Evolutionary conservation across 176 grass and related monocot genomes (phyloP), one percentile per base, ranked within the genome.

Genomic region (Ensete glaucum): DNA sequence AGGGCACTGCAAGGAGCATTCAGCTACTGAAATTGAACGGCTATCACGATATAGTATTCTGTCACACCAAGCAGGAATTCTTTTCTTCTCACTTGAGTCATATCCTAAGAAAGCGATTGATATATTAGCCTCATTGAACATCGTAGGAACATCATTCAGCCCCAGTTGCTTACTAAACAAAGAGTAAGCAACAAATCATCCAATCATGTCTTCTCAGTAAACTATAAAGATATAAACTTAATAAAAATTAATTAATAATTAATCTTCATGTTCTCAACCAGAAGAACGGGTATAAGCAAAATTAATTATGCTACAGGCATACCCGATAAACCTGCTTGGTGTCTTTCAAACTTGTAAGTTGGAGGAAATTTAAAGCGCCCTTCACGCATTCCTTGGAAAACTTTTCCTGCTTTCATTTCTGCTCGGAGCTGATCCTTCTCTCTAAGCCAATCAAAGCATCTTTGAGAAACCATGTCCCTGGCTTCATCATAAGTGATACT

Each of bases 331-430:
- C 93, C 93, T 82, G 87, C 85, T 63, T 80, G 64, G 17, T 92
- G 77, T 69, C 86, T 92, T 78, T 92, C 88, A 79, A 96, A 96
- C 85, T 92, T 96, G 81, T 96, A 96, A 64, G 93, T 96, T 26
- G 93, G 93, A 79, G 93, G 89, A 82, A 96, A 96, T 85, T 92
- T 90, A 83, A 96, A 90, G 29, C 90, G 83, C 14, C 83, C 93
- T 85, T 96, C 93, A 78, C 93, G 83, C 89, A 96, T 96, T 78
- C 93, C 93, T 86, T 96, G 93, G 85, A 96, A 96, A 19, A 96
- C 89, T 73, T 89, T 92, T 67, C 93, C 93, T 62, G 78, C 83
- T 84, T 92, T 90, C 93, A 92, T 96, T 83, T 96, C 89, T 57
- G 79, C 89, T 62, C 89, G 79, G 75, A 96, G 89, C 52, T 96